Evolutionary conservation across 768 basidiomycete genomes (phyloP).

Genomic region (Russula virescens): DNA sequence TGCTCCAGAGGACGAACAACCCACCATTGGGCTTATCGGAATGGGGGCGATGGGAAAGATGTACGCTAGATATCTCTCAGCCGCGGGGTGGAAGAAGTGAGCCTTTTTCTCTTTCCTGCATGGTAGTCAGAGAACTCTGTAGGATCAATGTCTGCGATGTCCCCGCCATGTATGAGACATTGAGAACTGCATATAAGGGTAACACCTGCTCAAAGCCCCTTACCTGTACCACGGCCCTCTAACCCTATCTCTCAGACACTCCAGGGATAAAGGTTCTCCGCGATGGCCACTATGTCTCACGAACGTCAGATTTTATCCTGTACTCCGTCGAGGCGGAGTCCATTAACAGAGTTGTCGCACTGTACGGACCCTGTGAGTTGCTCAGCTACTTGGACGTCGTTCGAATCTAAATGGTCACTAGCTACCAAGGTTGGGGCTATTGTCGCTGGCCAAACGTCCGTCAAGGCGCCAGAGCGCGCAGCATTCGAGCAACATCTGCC

Average conservation of each 20-base stretch:
- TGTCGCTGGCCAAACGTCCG: conserved; percentile 94
- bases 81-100: conserved; percentile 83
- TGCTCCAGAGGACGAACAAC: conserved; percentile 47
- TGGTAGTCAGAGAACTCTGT: conserved; percentile 9
- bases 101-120: conserved; percentile 17
- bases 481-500: conserved; percentile 92
- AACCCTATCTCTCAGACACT: conserved; percentile 34
- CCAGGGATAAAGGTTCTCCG: conserved; percentile 60
- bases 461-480: conserved; percentile 86
- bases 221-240: background rate
- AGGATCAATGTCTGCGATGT: conserved; percentile 91
- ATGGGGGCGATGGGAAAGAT: conserved; percentile 98
- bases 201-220: background rate
- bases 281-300: conserved; percentile 86
- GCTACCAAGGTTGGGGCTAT: conserved; percentile 91
- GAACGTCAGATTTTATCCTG: conserved; percentile 88
- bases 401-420: conserved; percentile 28
- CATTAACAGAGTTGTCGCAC: conserved; percentile 73
- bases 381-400: background rate
- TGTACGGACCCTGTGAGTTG: conserved; percentile 86
- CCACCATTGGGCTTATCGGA: conserved; percentile 85
- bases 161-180: conserved; percentile 61
- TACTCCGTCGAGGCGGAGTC: conserved; percentile 94
- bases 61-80: conserved; percentile 77
- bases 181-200: conserved; percentile 62